A percentile compares a stretch with the other conserved stretches of the same genome.
These are phyloP conservation scores for Agrocybe praecox DNA, from an alignment of 768 basidiomycete species.

Conservation along the genomic window DNA sequence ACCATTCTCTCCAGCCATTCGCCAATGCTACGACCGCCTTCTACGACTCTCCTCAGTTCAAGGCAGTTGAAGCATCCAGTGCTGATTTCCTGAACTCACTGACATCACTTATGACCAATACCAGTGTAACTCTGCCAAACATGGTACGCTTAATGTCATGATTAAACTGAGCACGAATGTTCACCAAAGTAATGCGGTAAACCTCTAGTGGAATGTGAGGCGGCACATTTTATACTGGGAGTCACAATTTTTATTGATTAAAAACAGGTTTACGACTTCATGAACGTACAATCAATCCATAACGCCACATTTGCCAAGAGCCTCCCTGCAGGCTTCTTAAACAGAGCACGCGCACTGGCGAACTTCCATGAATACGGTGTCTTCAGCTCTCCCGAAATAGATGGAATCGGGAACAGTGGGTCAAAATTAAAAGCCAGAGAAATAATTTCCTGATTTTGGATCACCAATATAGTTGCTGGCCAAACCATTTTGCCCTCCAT, in stretches of 20 bases:
- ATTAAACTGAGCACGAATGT: not conserved
- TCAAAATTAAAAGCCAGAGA: not conserved
- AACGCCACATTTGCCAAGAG: constrained; percentile 51
- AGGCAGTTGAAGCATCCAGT: constrained; percentile 43
- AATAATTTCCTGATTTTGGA: not conserved
- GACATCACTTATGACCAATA: constrained; percentile 53
- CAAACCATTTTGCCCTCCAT: constrained; percentile 66
- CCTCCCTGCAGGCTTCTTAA: constrained; percentile 52
- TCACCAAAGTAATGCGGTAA: not conserved
- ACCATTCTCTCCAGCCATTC: constrained; percentile 42
- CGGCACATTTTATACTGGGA: not conserved
- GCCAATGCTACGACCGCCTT: constrained; percentile 47
- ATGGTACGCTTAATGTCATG: constrained; percentile 45
- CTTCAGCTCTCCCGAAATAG: constrained; percentile 52
- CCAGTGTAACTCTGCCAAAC: constrained; percentile 53
- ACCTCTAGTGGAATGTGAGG: constrained; percentile 39
- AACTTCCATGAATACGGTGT: constrained; percentile 76
- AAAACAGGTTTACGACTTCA: constrained; percentile 64
- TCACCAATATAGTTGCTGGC: constrained; percentile 56
- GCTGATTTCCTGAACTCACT: constrained; percentile 51
- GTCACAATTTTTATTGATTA: not conserved
- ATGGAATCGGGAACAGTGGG: constrained; percentile 70
- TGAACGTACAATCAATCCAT: constrained; percentile 75
- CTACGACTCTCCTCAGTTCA: constrained; percentile 57
- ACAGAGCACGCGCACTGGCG: constrained; percentile 60